These are phyloP conservation scores for Cymbopogon citratus DNA, from an alignment of 176 grass and related monocot species.

Conservation along the genomic window DNA sequence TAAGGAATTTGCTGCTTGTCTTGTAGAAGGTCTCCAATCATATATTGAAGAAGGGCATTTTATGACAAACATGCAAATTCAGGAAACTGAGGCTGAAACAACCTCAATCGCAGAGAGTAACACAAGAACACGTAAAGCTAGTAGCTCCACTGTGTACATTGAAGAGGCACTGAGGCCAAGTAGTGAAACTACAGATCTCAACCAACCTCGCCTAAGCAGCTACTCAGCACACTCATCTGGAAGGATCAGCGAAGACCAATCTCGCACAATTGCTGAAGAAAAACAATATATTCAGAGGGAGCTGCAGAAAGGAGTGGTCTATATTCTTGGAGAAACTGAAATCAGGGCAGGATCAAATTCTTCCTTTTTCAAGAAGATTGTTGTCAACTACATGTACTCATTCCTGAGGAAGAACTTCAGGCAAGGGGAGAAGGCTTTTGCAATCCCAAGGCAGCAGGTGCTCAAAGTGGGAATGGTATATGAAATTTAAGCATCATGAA, in stretches of 20 bases:
- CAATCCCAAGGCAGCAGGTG: constrained; percentile 40
- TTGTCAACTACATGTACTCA: constrained; percentile 43
- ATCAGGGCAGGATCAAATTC: constrained; percentile 14
- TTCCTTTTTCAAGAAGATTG: constrained; percentile 41
- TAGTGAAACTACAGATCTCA: neutral
- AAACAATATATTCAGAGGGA: constrained; percentile 21
- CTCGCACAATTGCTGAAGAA: neutral
- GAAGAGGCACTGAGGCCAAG: neutral
- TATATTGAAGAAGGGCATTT: constrained; percentile 29
- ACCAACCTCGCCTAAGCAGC: neutral
- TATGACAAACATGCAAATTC: neutral
- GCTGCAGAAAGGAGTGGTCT: constrained; percentile 48
- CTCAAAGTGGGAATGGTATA: constrained; percentile 58
- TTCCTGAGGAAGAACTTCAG: constrained; percentile 53
- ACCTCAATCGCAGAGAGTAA: neutral
- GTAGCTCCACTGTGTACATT: constrained; percentile 2
- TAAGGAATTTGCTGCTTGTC: constrained; percentile 24
- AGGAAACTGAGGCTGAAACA: constrained; percentile 9
- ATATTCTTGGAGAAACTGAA: constrained; percentile 46
- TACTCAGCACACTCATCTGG: neutral
- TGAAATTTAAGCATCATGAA: constrained; percentile 38
- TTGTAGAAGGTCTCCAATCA: constrained; percentile 16
- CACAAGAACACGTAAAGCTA: neutral
- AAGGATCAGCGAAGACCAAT: neutral
- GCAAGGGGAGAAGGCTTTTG: constrained; percentile 40